Evolutionary conservation across 257 asterid genomes (phyloP), one percentile per base, ranked within the genome.

Genomic region (Nicotiana tomentosiformis): DNA sequence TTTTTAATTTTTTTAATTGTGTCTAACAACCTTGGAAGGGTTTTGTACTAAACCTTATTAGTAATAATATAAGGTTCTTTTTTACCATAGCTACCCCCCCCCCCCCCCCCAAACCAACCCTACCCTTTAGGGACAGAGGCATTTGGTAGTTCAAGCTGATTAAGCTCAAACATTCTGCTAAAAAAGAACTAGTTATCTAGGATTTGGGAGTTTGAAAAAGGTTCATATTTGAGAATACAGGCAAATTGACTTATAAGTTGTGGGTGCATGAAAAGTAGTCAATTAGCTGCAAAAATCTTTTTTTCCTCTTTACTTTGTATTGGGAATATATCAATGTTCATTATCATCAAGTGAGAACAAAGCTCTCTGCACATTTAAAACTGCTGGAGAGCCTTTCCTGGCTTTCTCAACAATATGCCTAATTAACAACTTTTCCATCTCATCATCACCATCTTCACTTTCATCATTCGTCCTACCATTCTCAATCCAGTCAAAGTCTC

Each of bases 351-450:
- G 83, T 2, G 87, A 88, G 49, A 90, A 90, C 81, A 94, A 89
- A 60, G 90, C 93, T 78, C 87, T 93, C 68, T 92, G 92, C 69
- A 95, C 98, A 82, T 92, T 90, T 85, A 92, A 85, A 88, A 92
- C 89, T 66, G 91, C 97, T 87, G 99, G 95, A 65, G 97, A 94
- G n/a, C 99, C 97, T 86, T 93, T 93, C 82, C 88, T 90, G 30
- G 97, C 97, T 89, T 88, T 89, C 90, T 94, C 98, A 20, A 94
- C 94, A 61, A 96, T 88, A 77, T 93, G 98, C 89, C 86, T 87
- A 79, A 96, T 92, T 89, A 96, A 86, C 84, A 93, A 80, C 90
- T 87, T 90, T 88, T 94, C 99, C 93, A 91, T 90, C 87, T 94
- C 99, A 85, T 94, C 92, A 23, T 85, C 81, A 61, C 83, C 99